A percentile compares a stretch with the other conserved stretches of the same genome.
phyloP scores from a whole-genome alignment of 2,329 filamentous ascomycete genomes.

The Polytolypa hystricis region DNA sequence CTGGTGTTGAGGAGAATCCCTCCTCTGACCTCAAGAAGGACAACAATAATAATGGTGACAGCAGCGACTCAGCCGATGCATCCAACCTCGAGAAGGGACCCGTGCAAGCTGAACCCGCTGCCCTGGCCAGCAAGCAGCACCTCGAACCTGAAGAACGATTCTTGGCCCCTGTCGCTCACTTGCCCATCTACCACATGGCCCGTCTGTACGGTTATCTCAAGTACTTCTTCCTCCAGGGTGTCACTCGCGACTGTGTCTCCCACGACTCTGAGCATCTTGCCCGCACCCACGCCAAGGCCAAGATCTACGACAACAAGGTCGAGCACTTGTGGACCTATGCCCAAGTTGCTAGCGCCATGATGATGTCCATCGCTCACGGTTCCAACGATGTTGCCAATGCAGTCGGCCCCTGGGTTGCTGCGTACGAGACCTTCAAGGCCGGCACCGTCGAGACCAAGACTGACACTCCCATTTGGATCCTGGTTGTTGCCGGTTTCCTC shows the following conservation, averaged over 20 bases:
- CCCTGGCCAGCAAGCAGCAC: constrained; percentile 16
- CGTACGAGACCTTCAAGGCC: constrained; percentile 26
- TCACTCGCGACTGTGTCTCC: constrained; percentile 31
- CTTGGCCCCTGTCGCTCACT: constrained; percentile 23
- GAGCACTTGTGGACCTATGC: constrained; percentile 40
- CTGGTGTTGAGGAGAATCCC: not conserved
- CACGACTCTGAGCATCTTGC: constrained; percentile 30
- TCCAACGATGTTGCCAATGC: constrained; percentile 36
- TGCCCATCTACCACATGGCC: constrained; percentile 20
- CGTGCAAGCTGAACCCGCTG: constrained; percentile 11
- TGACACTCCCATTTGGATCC: constrained; percentile 30
- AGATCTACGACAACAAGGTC: constrained; percentile 35
- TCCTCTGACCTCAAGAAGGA: constrained; percentile 4
- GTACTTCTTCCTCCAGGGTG: constrained; percentile 34
- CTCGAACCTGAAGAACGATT: constrained; percentile 24
- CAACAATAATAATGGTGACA: constrained; percentile 4
- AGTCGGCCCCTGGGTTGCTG: constrained; percentile 30
- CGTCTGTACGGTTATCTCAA: constrained; percentile 31
- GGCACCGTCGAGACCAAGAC: constrained; percentile 21
- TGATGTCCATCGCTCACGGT: constrained; percentile 36
- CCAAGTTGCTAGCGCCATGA: constrained; percentile 31
- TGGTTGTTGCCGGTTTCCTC: constrained; percentile 26
- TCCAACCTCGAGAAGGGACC: constrained; percentile 13
- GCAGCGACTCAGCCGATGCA: constrained; percentile 3
- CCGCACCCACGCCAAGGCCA: constrained; percentile 31